Evolutionary conservation across 495 filamentous ascomycete species (phyloP).

Genomic region (Neurospora sublineolata): DNA sequence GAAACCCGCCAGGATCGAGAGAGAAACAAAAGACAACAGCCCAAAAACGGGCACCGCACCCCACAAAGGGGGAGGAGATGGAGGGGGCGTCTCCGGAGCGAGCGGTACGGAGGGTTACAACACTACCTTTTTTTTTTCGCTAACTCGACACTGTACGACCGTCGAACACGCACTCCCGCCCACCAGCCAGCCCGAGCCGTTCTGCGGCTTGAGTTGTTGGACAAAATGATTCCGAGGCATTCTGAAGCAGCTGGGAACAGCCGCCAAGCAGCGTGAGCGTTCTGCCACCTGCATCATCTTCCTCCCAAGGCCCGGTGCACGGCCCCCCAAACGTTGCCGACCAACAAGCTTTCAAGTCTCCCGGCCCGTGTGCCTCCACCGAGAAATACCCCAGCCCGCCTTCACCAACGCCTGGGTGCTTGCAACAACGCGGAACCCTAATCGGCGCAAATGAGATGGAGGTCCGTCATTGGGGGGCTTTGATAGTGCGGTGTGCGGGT

Average conservation of each 20-base stretch:
- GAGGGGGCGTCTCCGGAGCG: slow-evolving; percentile 20
- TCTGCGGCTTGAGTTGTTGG: background rate
- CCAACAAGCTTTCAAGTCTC: slow-evolving; percentile 7
- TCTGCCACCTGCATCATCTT: background rate
- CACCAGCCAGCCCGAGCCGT: background rate
- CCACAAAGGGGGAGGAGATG: slow-evolving; percentile 10
- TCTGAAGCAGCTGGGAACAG: background rate
- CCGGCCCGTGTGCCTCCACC: slow-evolving; percentile 10
- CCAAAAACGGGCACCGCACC: slow-evolving; percentile 2
- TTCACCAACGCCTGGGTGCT: slow-evolving; percentile 10
- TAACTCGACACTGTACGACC: background rate
- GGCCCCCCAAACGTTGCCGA: background rate
- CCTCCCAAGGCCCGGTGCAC: background rate
- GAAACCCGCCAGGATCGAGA: slow-evolving; percentile 4
- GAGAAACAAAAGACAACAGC: background rate
- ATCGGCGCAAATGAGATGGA: slow-evolving; percentile 16
- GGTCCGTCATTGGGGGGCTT: slow-evolving; percentile 11
- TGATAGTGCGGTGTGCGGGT: slow-evolving; percentile 7
- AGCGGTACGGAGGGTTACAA: slow-evolving; percentile 9
- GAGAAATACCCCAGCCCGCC: slow-evolving; percentile 5
- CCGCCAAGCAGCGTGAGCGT: background rate
- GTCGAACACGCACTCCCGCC: background rate
- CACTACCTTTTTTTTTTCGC: slow-evolving; percentile 18
- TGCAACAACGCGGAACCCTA: slow-evolving; percentile 13
- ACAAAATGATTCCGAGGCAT: background rate